phyloP scores from a whole-genome alignment of 345 rosid species.

The Euphorbia lathyris region DNA sequence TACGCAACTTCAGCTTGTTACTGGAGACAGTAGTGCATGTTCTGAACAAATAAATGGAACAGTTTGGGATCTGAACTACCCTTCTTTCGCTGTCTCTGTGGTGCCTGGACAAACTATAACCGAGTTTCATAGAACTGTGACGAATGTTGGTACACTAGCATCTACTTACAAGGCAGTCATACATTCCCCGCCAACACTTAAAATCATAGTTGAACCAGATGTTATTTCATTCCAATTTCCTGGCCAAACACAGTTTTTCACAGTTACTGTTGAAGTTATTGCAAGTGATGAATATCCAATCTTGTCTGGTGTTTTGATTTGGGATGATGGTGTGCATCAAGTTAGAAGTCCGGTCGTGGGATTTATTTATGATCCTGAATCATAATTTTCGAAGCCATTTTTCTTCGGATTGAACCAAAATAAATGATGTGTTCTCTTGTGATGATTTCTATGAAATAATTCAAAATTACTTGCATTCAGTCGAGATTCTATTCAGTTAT shows the following conservation, averaged over 20 bases:
- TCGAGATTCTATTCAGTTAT: too few relatives aligned
- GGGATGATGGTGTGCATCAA: conserved; percentile 38
- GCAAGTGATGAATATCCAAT: not conserved
- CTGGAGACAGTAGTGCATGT: conserved; percentile 28
- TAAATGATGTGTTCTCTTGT: too few relatives aligned
- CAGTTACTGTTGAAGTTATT: conserved; percentile 21
- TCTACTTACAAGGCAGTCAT: conserved; percentile 30
- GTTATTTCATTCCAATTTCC: conserved; percentile 1
- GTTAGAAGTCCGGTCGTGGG: conserved; percentile 43
- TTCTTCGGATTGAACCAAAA: not conserved
- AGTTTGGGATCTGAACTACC: conserved; percentile 45
- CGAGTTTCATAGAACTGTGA: conserved; percentile 32
- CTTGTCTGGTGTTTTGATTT: conserved; percentile 29
- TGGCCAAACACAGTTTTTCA: conserved; percentile 25
- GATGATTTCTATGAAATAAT: too few relatives aligned
- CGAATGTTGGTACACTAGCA: conserved; percentile 32
- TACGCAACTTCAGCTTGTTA: conserved; percentile 14
- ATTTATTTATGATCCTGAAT: not conserved
- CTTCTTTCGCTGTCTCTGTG: conserved; percentile 35
- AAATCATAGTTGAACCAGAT: not conserved
- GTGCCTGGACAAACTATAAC: not conserved
- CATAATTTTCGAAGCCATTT: not conserved
- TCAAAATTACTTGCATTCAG: too few relatives aligned
- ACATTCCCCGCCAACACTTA: conserved; percentile 4
- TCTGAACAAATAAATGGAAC: conserved; percentile 4